These are phyloP conservation scores for Dendrobium huoshanense DNA, from an alignment of 106 monocot species.

Conservation along the genomic window DNA sequence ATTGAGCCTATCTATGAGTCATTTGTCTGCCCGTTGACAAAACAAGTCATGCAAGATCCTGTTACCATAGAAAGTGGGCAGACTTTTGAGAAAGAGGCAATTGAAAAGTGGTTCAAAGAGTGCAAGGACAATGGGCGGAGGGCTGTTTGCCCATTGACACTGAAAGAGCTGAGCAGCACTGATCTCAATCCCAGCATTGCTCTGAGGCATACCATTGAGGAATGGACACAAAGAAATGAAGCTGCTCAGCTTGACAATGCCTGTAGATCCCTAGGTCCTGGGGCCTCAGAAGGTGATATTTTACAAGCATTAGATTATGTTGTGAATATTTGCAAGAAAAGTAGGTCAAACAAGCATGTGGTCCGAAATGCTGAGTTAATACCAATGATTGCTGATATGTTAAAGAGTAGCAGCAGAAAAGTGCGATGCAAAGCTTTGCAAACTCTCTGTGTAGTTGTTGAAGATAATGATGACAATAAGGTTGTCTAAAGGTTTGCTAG, in stretches of 20 bases:
- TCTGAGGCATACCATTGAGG: slow-evolving; percentile 79
- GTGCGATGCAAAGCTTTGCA: slow-evolving; percentile 73
- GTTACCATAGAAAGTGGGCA: slow-evolving; percentile 70
- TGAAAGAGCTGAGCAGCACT: slow-evolving; percentile 44
- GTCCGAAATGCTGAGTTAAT: slow-evolving; percentile 44
- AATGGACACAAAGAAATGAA: slow-evolving; percentile 86
- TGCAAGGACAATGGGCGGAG: slow-evolving; percentile 47
- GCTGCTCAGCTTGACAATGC: slow-evolving; percentile 67
- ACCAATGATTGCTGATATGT: slow-evolving; percentile 56
- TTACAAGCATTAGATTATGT: slow-evolving; percentile 66
- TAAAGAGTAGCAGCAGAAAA: slow-evolving; percentile 66
- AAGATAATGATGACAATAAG: slow-evolving; percentile 85
- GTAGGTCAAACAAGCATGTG: slow-evolving; percentile 46
- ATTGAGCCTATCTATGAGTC: slow-evolving; percentile 78
- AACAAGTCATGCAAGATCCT: slow-evolving; percentile 77
- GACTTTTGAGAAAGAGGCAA: slow-evolving; percentile 81
- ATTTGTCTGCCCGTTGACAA: slow-evolving; percentile 83
- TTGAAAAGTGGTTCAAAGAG: slow-evolving; percentile 89
- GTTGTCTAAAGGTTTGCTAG: slow-evolving; percentile 29
- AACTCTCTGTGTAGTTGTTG: slow-evolving; percentile 72
- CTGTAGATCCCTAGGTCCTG: slow-evolving; percentile 42
- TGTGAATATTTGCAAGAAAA: slow-evolving; percentile 47
- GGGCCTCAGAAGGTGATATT: slow-evolving; percentile 54
- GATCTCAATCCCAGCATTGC: slow-evolving; percentile 79
- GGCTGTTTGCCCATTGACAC: slow-evolving; percentile 61